Percentiles rank a stretch among this genome's conserved stretches.
Conservation (phyloP, 805 yeast species). For the Torulaspora microellipsoides region DNA sequence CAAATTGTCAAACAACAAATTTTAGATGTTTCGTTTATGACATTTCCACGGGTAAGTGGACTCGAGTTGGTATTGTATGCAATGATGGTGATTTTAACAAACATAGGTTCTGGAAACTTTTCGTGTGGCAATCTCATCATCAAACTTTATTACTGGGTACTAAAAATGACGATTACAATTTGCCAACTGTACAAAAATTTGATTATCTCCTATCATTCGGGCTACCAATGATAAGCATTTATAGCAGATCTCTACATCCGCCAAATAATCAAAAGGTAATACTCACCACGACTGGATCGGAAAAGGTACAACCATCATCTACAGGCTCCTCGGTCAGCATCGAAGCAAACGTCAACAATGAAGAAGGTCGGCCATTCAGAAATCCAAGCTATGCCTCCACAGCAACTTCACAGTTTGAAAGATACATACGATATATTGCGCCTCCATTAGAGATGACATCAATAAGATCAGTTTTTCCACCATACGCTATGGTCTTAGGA, state of each 20-base stretch:
- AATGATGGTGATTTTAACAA: constrained; percentile 49
- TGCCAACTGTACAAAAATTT: constrained; percentile 41
- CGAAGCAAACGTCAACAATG: background rate
- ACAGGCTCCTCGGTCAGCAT: constrained; percentile 3
- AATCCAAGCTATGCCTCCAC: constrained; percentile 15
- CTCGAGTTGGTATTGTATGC: constrained; percentile 50
- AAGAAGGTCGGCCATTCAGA: constrained; percentile 5
- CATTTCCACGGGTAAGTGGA: constrained; percentile 47
- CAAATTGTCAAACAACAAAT: constrained; percentile 34
- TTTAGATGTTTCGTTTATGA: constrained; percentile 33
- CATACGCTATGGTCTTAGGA: constrained; percentile 73
- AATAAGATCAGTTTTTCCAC: constrained; percentile 65
- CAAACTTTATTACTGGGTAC: constrained; percentile 59
- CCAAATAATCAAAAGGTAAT: constrained; percentile 11
- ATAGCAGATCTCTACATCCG: constrained; percentile 17
- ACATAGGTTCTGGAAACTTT: constrained; percentile 63
- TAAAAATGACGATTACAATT: constrained; percentile 20
- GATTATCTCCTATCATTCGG: constrained; percentile 46
- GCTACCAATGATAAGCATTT: constrained; percentile 50
- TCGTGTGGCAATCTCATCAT: constrained; percentile 76
- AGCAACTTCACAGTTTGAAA: constrained; percentile 45
- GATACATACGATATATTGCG: constrained; percentile 70
- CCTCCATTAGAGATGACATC: constrained; percentile 65
- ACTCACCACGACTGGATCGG: background rate
- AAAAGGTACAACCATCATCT: background rate